Evolutionary conservation across 371 early-diverging fungal genomes (phyloP), one percentile per base, ranked within the genome.

Genomic region (Basidiobolus meristosporus): DNA sequence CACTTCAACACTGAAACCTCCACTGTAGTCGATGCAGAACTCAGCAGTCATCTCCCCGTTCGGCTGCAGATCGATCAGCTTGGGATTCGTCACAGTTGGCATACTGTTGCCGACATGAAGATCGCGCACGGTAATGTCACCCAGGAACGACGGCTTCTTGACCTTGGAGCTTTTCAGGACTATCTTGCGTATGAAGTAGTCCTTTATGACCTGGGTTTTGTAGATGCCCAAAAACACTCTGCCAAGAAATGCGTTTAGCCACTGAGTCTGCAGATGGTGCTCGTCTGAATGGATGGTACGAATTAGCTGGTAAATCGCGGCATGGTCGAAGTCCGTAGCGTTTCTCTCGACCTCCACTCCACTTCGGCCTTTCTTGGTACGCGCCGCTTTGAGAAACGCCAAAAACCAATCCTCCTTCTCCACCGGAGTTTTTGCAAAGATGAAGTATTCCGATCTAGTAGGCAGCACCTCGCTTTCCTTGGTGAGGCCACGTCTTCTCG

Each of bases 391-490:
- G 3, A 55, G 40, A 7, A 60, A 49, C 1, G 56, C 53, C 15
- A 60, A 43, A 33, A 38, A 85, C 92, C 92, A 91, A 50, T 84
- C 86, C 49, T 91, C 92, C 56, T 91, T 91, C 34, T 87, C 83
- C 6, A 65, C 67, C 12, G 74, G 66, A 3, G 55, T 48, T 35
- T 57, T 57, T 36, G 66, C 65, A 45, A 65, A 70, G 36, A 75
- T 53, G 48, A 60, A 75, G 40, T 65, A 70, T 15, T 49, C 50
- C n/a, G n/a, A n/a, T n/a, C n/a, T n/a, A n/a, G n/a, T n/a, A n/a
- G n/a, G n/a, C n/a, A n/a, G n/a, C n/a, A n/a, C n/a, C n/a, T n/a
- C n/a, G n/a, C n/a, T n/a, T n/a, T n/a, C n/a, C n/a, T n/a, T n/a
- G n/a, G n/a, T n/a, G n/a, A n/a, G n/a, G n/a, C n/a, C n/a, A n/a